These are phyloP conservation scores for Penicillium sp. DNA, from an alignment of 2,329 filamentous ascomycete species.

Conservation along the genomic window DNA sequence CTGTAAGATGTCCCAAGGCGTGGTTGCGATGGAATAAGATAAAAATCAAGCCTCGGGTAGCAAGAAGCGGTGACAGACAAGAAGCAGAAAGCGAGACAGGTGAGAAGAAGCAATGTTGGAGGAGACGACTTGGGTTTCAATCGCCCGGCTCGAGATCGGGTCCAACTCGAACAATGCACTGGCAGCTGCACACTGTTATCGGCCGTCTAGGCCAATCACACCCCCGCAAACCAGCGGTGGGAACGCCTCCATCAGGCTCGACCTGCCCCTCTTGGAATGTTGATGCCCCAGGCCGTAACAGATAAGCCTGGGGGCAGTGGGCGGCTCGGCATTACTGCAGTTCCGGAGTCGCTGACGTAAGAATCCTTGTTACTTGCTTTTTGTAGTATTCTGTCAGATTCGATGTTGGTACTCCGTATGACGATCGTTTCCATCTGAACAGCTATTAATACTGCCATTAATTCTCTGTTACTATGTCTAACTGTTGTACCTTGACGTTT, in stretches of 20 bases:
- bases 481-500: neutral
- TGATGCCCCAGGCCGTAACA: constrained; percentile 6
- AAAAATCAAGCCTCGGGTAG: neutral
- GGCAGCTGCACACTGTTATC: constrained; percentile 14
- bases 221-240: constrained; percentile 1
- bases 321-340: constrained; percentile 2
- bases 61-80: neutral
- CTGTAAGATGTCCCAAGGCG: neutral
- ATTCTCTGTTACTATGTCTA: neutral
- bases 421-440: neutral
- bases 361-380: constrained; percentile 10
- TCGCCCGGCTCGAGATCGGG: neutral
- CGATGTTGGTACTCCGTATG: neutral
- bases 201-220: constrained; percentile 25
- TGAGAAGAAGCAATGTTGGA: constrained; percentile 12
- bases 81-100: constrained; percentile 2
- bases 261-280: neutral
- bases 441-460: neutral
- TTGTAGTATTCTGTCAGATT: constrained; percentile 5
- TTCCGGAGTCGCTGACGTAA: constrained; percentile 16
- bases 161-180: neutral
- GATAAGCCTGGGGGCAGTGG: constrained; percentile 19
- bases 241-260: neutral
- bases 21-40: constrained; percentile 1
- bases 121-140: neutral